A percentile compares a stretch with the other conserved stretches of the same genome.
Conservation (phyloP, 192 early-diverging fungal genomes). For the Podila clonocystis region DNA sequence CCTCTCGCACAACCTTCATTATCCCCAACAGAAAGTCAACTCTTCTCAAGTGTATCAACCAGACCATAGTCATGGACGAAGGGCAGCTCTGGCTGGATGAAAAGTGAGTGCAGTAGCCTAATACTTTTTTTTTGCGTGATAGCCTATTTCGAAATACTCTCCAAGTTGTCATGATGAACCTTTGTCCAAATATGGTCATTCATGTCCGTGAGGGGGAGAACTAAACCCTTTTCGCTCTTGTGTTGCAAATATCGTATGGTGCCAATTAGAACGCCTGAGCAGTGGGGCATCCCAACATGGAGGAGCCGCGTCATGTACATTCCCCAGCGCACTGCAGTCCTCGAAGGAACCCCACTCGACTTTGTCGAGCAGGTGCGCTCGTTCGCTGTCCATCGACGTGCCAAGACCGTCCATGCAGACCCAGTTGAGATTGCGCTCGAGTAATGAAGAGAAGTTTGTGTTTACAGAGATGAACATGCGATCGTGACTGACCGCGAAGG, state of each 20-base stretch:
- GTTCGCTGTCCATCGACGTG: slow-evolving; percentile 59
- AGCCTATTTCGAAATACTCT: background rate
- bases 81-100: slow-evolving; percentile 63
- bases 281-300: slow-evolving; percentile 76
- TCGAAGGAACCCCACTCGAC: slow-evolving; percentile 78
- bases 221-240: background rate
- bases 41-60: slow-evolving; percentile 83
- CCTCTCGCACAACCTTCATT: background rate
- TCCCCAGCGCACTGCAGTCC: slow-evolving; percentile 76
- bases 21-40: slow-evolving; percentile 75
- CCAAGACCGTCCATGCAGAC: slow-evolving; percentile 56
- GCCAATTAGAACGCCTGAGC: slow-evolving; percentile 44
- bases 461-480: background rate
- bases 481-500: slow-evolving; percentile 9
- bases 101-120: slow-evolving; percentile 40
- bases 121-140: no score
- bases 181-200: slow-evolving; percentile 21
- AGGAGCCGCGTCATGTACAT: slow-evolving; percentile 86
- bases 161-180: background rate
- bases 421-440: slow-evolving; percentile 58
- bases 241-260: background rate
- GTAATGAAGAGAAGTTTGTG: background rate
- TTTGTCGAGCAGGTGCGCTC: slow-evolving; percentile 67
- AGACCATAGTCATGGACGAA: slow-evolving; percentile 71
- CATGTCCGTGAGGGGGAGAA: background rate